phyloP scores from a whole-genome alignment of 2,329 filamentous ascomycete species.

The Stagonosporopsis cucurbitacearum region DNA sequence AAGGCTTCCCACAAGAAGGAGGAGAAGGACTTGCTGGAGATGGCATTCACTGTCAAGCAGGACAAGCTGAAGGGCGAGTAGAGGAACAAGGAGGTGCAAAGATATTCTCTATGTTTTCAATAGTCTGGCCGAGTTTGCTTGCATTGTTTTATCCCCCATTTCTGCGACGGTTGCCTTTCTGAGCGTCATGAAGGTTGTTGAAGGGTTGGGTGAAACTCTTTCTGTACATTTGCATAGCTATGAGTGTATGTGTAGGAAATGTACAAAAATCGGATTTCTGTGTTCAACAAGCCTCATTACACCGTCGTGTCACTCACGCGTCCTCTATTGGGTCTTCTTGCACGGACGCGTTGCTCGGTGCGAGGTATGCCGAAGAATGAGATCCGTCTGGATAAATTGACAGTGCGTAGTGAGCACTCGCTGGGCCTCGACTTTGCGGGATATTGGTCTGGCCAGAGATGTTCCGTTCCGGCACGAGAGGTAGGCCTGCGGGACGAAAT shows the following conservation, averaged over 20 bases:
- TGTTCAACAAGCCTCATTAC: constrained; percentile 1
- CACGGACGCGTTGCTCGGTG: constrained; percentile 16
- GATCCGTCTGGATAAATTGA: constrained; percentile 8
- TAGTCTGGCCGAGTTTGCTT: constrained; percentile 21
- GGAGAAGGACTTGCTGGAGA: constrained; percentile 80
- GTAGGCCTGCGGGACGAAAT: constrained; percentile 5
- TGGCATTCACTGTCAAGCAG: constrained; percentile 68
- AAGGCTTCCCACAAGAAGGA: constrained; percentile 91
- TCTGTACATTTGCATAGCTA: constrained; percentile 38
- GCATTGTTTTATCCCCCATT: constrained; percentile 27
- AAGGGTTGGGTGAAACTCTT: constrained; percentile 25
- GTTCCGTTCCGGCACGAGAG: constrained; percentile 14
- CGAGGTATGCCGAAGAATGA: constrained; percentile 18
- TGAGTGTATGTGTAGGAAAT: constrained; percentile 40
- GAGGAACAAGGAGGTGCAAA: background rate
- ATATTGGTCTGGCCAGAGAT: constrained; percentile 16
- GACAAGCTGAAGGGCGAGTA: constrained; percentile 71
- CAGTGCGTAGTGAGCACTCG: background rate
- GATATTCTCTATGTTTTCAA: constrained; percentile 9
- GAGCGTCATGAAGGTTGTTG: constrained; percentile 12
- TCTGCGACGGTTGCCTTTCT: constrained; percentile 12
- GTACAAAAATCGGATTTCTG: constrained; percentile 35
- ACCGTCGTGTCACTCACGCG: background rate
- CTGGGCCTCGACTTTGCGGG: constrained; percentile 12
- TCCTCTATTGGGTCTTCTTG: background rate